Evolutionary conservation across 257 asterid species (phyloP), one percentile per base, ranked within the genome.

Genomic region (Misopates orontium): DNA sequence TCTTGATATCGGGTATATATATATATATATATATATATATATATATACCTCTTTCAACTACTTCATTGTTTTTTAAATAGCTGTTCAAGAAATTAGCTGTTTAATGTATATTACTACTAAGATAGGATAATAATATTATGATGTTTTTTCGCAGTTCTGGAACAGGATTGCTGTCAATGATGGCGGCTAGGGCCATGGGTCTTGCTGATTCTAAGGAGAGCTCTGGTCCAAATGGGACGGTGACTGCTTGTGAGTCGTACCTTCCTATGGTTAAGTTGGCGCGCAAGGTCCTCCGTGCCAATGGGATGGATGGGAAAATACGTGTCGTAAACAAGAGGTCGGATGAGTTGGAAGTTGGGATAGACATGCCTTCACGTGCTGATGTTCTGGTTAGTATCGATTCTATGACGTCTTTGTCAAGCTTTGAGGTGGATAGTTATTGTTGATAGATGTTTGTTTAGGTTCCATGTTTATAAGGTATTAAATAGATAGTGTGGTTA

Each of bases 221-320:
- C 62, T 60, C 79, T n/a, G 57, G 69, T 44, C 72, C 84, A 36
- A 59, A 73, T 28, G 96, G 88, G 48, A 73, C 39, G 82, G 99
- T 93, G 68, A 86, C 99, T 8, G 89, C 97, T 70, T 90, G 95
- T 56, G 97, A 93, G 83, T 93, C 99, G 11, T 93, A 93, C 79
- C 95, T 90, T 77, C 99, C 99, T 17, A 93, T 90, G 96, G 86
- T 90, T 16, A 93, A 93, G 71, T 74, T 93, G 79, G 82, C 79
- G 89, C 85, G 88, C 73, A 84, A 80, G 75, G 99, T 87, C 62
- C 74, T 90, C 51, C 84, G 85, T 55, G 82, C 82, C 58, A 90
- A 90, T 66, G 78, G 80, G 45, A 75, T 87, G 89, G 92, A 83
- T 28, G 75, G 85, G 66, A 80, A 77, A 69, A 70, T 93, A 72